Evolutionary conservation across 257 asterid genomes (phyloP).

Genomic region (Dorcoceras hygrometricum): DNA sequence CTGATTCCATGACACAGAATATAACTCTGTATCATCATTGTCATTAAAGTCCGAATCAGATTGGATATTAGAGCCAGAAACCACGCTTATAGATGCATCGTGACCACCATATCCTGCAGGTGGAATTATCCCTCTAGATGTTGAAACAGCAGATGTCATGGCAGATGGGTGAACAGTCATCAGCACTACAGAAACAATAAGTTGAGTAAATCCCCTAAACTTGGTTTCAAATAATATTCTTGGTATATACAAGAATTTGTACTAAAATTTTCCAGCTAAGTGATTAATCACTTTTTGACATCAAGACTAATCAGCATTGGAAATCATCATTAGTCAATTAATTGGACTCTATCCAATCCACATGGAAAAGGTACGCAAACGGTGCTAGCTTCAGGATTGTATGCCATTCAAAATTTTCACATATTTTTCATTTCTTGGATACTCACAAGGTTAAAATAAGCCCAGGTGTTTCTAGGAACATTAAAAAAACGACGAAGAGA

Average conservation of each 20-base stretch:
- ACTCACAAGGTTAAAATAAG: not conserved
- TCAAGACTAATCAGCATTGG: not conserved
- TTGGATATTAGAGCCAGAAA: constrained; percentile 41
- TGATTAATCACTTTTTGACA: not conserved
- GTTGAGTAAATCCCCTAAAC: not conserved
- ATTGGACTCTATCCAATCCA: not conserved
- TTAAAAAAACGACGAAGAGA: not conserved
- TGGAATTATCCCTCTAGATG: constrained; percentile 50
- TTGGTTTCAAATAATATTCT: not conserved
- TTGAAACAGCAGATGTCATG: constrained; percentile 61
- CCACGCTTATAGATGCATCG: constrained; percentile 40
- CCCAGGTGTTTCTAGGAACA: not conserved
- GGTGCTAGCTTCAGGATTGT: not conserved
- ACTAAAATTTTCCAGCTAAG: not conserved
- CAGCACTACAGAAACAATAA: constrained; percentile 24
- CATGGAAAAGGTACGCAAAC: not conserved
- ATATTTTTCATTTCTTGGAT: not conserved
- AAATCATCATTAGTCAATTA: not conserved
- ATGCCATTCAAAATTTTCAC: not conserved
- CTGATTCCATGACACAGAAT: constrained; percentile 90
- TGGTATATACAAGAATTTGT: no score
- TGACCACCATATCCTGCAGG: constrained; percentile 46
- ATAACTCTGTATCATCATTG: constrained; percentile 59
- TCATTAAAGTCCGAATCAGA: constrained; percentile 48
- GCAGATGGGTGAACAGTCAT: constrained; percentile 42